These are phyloP conservation scores for Saturnispora zaruensis DNA, from an alignment of 805 yeast genomes.

Conservation along the genomic window DNA sequence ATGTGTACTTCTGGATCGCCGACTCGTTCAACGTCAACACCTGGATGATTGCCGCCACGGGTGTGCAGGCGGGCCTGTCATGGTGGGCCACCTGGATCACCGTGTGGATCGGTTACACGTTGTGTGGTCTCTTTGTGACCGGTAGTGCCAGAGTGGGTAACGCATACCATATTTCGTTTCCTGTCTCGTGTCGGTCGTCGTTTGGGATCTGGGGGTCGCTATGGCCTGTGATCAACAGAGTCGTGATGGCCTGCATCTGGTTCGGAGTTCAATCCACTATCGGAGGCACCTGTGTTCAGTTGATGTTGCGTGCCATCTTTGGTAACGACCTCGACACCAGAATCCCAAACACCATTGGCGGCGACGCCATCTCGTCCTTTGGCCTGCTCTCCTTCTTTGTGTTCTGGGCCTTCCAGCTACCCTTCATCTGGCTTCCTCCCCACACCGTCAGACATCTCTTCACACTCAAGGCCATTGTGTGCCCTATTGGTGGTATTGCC, in stretches of 20 bases:
- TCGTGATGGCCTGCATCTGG: conserved; percentile 74
- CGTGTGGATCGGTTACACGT: conserved; percentile 75
- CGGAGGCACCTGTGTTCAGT: conserved; percentile 73
- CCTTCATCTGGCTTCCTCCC: conserved; percentile 74
- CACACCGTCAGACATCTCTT: conserved; percentile 77
- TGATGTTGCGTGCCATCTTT: conserved; percentile 72
- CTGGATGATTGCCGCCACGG: conserved; percentile 87
- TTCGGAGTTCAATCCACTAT: conserved; percentile 79
- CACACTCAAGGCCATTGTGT: conserved; percentile 68
- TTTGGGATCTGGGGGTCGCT: conserved; percentile 82
- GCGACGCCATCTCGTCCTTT: conserved; percentile 49
- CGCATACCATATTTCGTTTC: conserved; percentile 75
- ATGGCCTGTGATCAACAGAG: conserved; percentile 86
- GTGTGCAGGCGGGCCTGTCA: conserved; percentile 63
- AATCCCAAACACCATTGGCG: conserved; percentile 55
- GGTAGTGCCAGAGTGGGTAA: conserved; percentile 74
- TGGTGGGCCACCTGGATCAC: conserved; percentile 93
- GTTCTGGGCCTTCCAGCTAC: conserved; percentile 73
- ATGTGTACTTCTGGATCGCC: conserved; percentile 75
- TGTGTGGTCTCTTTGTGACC: conserved; percentile 62
- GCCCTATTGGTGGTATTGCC: conserved; percentile 77
- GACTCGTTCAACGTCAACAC: conserved; percentile 87
- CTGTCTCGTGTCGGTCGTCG: conserved; percentile 70
- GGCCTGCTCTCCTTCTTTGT: conserved; percentile 69
- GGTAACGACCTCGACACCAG: conserved; percentile 53